Conservation (phyloP, 2,329 filamentous ascomycete species). For the Westerdykella sp. region DNA sequence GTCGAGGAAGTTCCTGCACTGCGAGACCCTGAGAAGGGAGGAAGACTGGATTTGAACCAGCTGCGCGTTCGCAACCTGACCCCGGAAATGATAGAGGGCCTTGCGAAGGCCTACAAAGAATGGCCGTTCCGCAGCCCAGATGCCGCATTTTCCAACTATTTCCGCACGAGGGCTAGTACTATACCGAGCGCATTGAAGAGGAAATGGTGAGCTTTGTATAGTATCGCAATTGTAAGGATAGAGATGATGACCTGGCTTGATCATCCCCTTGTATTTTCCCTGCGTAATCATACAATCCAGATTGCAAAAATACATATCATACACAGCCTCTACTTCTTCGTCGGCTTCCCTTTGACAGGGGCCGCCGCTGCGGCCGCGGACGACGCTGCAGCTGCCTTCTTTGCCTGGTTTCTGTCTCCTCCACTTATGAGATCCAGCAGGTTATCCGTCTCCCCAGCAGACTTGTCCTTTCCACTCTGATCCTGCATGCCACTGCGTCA, state of each 20-base stretch:
- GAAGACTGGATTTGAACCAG: conserved; percentile 25
- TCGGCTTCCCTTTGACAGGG: conserved; percentile 6
- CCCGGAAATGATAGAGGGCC: conserved; percentile 26
- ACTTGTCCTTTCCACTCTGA: conserved; percentile 5
- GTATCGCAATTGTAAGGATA: neutral
- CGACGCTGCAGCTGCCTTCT: conserved; percentile 9
- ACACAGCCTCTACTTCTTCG: conserved; percentile 4
- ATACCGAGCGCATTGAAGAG: neutral
- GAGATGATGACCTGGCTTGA: no score
- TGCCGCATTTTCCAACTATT: conserved; percentile 21
- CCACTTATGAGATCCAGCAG: conserved; percentile 30
- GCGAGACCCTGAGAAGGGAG: conserved; percentile 27
- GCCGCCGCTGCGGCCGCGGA: conserved; percentile 1
- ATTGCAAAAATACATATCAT: no score
- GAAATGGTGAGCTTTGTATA: neutral
- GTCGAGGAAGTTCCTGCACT: conserved; percentile 22
- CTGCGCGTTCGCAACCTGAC: conserved; percentile 28
- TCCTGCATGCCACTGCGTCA: neutral
- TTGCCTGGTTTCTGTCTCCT: conserved; percentile 11
- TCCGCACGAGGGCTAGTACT: conserved; percentile 8
- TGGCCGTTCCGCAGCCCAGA: conserved; percentile 31
- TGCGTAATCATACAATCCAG: no score
- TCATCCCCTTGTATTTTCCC: no score
- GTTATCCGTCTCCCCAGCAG: conserved; percentile 17
- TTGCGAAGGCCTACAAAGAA: conserved; percentile 24